These are phyloP conservation scores for Naganishia albida DNA, from an alignment of 1,284 basidiomycete species.

Conservation along the genomic window DNA sequence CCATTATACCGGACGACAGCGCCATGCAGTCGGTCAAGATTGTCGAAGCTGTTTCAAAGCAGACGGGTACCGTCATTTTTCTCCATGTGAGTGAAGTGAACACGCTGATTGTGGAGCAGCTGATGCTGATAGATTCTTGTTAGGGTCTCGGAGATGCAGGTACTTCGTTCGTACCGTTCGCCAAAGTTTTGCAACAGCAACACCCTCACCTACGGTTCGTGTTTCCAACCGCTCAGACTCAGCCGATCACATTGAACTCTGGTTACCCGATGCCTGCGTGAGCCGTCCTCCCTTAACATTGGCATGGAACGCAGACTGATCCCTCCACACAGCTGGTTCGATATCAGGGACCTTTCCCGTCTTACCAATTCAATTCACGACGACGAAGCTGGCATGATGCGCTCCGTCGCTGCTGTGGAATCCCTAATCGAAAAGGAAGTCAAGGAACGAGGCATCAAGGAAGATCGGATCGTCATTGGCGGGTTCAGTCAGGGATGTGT, in stretches of 20 bases:
- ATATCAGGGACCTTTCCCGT: slow-evolving; percentile 67
- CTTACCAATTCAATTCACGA: slow-evolving; percentile 60
- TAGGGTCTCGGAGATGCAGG: slow-evolving; percentile 69
- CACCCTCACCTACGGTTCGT: slow-evolving; percentile 76
- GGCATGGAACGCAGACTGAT: neutral
- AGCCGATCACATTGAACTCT: slow-evolving; percentile 52
- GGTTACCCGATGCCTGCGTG: slow-evolving; percentile 41
- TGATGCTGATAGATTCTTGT: neutral
- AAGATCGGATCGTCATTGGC: slow-evolving; percentile 62
- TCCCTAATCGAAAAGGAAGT: slow-evolving; percentile 61
- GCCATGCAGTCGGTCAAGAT: slow-evolving; percentile 32
- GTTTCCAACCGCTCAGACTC: slow-evolving; percentile 69
- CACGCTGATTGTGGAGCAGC: neutral
- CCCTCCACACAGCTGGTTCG: slow-evolving; percentile 62
- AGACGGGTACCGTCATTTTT: slow-evolving; percentile 85
- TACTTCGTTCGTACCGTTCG: slow-evolving; percentile 33
- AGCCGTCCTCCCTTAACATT: neutral
- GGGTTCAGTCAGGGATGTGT: slow-evolving; percentile 87
- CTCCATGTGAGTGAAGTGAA: slow-evolving; percentile 65
- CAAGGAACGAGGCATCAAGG: slow-evolving; percentile 23
- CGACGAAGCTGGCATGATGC: slow-evolving; percentile 67
- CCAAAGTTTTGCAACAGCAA: slow-evolving; percentile 27
- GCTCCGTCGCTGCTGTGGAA: slow-evolving; percentile 65
- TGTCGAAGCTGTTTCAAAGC: slow-evolving; percentile 55
- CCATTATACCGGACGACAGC: neutral